These are phyloP conservation scores for Populus euphratica DNA, from an alignment of 345 rosid genomes.

Conservation along the genomic window DNA sequence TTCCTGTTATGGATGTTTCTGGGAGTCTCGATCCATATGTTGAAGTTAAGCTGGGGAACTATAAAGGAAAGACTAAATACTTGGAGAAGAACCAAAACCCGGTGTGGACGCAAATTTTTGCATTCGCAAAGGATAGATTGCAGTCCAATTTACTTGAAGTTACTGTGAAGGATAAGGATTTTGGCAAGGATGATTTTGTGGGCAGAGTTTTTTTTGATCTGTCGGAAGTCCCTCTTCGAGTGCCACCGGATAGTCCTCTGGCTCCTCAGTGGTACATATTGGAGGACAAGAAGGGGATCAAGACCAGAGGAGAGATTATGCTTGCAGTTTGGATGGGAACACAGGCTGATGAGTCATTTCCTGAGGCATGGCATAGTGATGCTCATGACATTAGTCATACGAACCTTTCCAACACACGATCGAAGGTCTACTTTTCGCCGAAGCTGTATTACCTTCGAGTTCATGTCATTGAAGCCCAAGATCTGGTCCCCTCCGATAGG, in stretches of 20 bases:
- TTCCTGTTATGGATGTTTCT: conserved; percentile 29
- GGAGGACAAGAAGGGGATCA: conserved; percentile 22
- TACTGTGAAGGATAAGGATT: conserved; percentile 30
- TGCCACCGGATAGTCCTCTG: conserved; percentile 35
- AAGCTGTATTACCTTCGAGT: conserved; percentile 30
- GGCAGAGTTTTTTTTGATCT: conserved; percentile 21
- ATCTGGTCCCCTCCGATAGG: conserved; percentile 23
- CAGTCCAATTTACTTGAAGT: conserved; percentile 34
- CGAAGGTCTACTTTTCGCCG: conserved; percentile 31
- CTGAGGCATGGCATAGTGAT: conserved; percentile 37
- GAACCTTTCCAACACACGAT: conserved; percentile 24
- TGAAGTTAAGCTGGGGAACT: conserved; percentile 35
- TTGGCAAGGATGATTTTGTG: conserved; percentile 35
- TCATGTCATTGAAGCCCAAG: conserved; percentile 26
- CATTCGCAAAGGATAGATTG: conserved; percentile 28
- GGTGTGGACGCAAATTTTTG: conserved; percentile 27
- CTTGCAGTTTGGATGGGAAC: conserved; percentile 37
- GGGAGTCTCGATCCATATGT: conserved; percentile 38
- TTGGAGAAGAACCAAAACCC: conserved; percentile 29
- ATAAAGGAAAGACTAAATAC: conserved; percentile 26
- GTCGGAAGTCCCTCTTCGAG: conserved; percentile 23
- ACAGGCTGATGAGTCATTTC: conserved; percentile 35
- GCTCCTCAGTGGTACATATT: conserved; percentile 35
- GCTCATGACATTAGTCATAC: conserved; percentile 26
- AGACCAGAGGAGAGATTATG: conserved; percentile 26